Base-by-base conservation (phyloP, 441 rosid species). In the Euphorbia celastroides region DNA sequence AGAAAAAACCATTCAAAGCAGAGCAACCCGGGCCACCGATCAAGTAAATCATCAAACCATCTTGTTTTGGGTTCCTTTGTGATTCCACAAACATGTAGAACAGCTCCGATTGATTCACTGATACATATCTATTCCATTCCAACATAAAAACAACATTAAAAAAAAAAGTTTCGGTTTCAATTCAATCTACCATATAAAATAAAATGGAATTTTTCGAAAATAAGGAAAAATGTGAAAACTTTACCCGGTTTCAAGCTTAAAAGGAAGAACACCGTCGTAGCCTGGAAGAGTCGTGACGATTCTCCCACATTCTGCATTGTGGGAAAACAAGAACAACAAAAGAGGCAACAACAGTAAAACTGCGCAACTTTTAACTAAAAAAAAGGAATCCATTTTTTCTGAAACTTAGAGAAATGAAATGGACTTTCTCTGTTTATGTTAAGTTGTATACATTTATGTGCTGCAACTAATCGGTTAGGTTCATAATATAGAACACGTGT, bases 11-110 rank as follows among this genome's bases (percentile, higher is more conserved):
- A 30, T 71, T 67, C 44, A 78, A 32, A 38, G 74, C 66, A 25
- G 81, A 78, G 52, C 81, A 78, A 17, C 81, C 78, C 56, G 81
- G 81, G 60, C 81, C 82, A 27, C 82, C 82, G 0, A 67, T 32
- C 67, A 79, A 67, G 66, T 77, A 79, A 20, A 75, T 66, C 19
- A 79, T 5, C 34, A 79, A 73, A 55, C 77, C 77, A 26, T 79
- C 82, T 0, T 28, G 27, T 36, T 17, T 30, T 7, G 82, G 82
- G 10, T 65, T 76, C 26, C 74, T 62, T 54, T 73, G 60, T 5
- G 82, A 73, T 62, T 79, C 80, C n/a, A 79, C 67, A 63, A 79
- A 79, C 44, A 74, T 51, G 72, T 76, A 79, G 63, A 79, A 79
- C 31, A 79, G 64, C 70, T 81, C 78, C 6, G 77, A 65, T 25